These are phyloP conservation scores for Tetrapisispora pingtungensis DNA, from an alignment of 805 yeast species.

Conservation along the genomic window DNA sequence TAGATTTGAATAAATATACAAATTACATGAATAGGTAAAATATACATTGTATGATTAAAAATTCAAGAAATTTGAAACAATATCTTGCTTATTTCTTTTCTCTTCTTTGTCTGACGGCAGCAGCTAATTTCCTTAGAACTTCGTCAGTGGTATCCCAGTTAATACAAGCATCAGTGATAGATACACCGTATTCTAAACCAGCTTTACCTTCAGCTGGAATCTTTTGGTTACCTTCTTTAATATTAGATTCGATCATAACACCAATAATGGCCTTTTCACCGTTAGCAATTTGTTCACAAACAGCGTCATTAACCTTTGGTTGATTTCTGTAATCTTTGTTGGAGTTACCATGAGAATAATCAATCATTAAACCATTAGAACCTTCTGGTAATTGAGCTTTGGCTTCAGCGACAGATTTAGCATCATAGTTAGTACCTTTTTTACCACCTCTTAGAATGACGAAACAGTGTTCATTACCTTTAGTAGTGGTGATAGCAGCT, in stretches of 20 bases:
- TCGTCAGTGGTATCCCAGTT: slow-evolving; percentile 76
- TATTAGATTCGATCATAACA: slow-evolving; percentile 91
- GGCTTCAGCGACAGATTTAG: slow-evolving; percentile 57
- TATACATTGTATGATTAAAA: slow-evolving; percentile 6
- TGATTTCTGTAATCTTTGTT: slow-evolving; percentile 85
- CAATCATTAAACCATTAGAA: slow-evolving; percentile 63
- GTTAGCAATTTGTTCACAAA: slow-evolving; percentile 65
- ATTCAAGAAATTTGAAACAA: slow-evolving; percentile 4
- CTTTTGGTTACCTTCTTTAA: slow-evolving; percentile 87
- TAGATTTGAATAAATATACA: background rate
- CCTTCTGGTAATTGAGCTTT: slow-evolving; percentile 39
- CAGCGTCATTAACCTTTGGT: slow-evolving; percentile 71
- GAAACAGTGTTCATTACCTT: slow-evolving; percentile 85
- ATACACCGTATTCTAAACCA: slow-evolving; percentile 78
- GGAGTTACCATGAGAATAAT: slow-evolving; percentile 96
- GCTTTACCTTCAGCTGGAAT: slow-evolving; percentile 72
- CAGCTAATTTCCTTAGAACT: slow-evolving; percentile 61
- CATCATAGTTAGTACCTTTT: slow-evolving; percentile 82
- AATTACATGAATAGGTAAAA: background rate
- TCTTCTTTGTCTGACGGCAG: slow-evolving; percentile 77
- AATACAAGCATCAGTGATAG: slow-evolving; percentile 97
- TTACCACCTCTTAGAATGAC: slow-evolving; percentile 94
- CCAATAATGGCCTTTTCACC: slow-evolving; percentile 82
- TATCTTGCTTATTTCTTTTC: slow-evolving; percentile 3
- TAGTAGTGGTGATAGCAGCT: slow-evolving; percentile 92